Percentiles rank a stretch among this genome's conserved stretches.
Evolutionary conservation across 129 eudicot species (phyloP).

Genomic region (Arctium lappa): DNA sequence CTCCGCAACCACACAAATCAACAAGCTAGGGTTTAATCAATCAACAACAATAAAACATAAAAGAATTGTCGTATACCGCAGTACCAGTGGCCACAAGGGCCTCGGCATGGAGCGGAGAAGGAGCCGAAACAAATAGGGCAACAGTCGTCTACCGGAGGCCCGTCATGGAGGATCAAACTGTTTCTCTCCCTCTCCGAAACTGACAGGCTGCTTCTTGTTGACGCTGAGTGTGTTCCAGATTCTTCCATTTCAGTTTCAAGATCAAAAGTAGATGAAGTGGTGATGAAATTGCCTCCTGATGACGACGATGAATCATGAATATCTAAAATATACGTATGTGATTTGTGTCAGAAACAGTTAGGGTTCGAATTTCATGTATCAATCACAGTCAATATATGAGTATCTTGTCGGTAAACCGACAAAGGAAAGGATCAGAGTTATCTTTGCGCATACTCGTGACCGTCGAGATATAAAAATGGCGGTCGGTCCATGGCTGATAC

Average conservation of each 20-base stretch:
- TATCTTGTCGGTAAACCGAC: slow-evolving; percentile 11
- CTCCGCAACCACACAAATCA: not conserved
- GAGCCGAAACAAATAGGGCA: slow-evolving; percentile 63
- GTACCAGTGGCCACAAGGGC: slow-evolving; percentile 74
- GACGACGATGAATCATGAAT: not conserved
- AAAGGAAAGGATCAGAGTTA: slow-evolving; percentile 19
- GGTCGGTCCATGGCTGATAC: slow-evolving; percentile 6
- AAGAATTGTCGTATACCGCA: slow-evolving; percentile 36
- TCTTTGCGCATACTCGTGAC: slow-evolving; percentile 15
- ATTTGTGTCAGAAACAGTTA: slow-evolving; percentile 9
- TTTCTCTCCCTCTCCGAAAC: slow-evolving; percentile 5
- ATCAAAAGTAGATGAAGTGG: not conserved
- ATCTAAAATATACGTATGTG: not conserved
- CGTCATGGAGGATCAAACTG: slow-evolving; percentile 12
- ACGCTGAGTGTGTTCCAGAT: not conserved
- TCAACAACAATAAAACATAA: not conserved
- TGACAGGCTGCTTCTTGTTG: not conserved
- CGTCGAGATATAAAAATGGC: slow-evolving; percentile 1
- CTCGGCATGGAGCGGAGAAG: slow-evolving; percentile 53
- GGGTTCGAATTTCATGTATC: not conserved
- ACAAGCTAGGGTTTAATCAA: slow-evolving; percentile 6
- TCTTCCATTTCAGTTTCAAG: slow-evolving; percentile 17
- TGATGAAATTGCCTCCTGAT: not conserved
- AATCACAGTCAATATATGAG: not conserved
- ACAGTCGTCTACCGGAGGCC: slow-evolving; percentile 56